A percentile compares a stretch with the other conserved stretches of the same genome.
These are phyloP conservation scores for Suillus weaverae DNA, from an alignment of 768 basidiomycete genomes.

Conservation along the genomic window DNA sequence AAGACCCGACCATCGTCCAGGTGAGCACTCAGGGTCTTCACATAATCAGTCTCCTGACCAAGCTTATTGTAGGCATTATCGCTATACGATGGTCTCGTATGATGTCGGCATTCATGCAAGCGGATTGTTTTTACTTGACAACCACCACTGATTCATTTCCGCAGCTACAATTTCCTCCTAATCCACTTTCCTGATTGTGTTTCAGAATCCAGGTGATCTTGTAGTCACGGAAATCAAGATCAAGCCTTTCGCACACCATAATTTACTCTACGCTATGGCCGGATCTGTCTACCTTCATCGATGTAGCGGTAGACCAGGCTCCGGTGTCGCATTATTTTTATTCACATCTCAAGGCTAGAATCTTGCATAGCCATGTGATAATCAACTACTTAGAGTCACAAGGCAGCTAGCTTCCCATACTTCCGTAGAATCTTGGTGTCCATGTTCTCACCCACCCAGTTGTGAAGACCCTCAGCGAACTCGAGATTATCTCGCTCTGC, in stretches of 20 bases:
- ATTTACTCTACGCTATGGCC: conserved; percentile 17
- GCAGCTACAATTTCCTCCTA: conserved; percentile 29
- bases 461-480: conserved; percentile 83
- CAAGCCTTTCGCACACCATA: conserved; percentile 10
- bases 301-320: conserved; percentile 25
- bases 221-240: conserved; percentile 3
- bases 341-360: conserved; percentile 10
- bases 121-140: neutral
- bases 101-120: conserved; percentile 6
- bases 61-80: conserved; percentile 71
- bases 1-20: conserved; percentile 99
- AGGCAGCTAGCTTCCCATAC: conserved; percentile 67
- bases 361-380: conserved; percentile 13
- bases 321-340: conserved; percentile 23
- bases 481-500: conserved; percentile 91
- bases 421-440: conserved; percentile 76
- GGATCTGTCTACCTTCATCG: conserved; percentile 25
- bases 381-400: conserved; percentile 24
- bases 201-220: neutral
- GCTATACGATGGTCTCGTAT: conserved; percentile 89
- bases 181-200: conserved; percentile 18
- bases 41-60: conserved; percentile 12
- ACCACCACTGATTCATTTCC: conserved; percentile 13
- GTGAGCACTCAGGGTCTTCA: conserved; percentile 40
- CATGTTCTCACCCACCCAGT: conserved; percentile 80